A percentile compares a stretch with the other conserved stretches of the same genome.
Evolutionary conservation across 345 rosid species (phyloP).

Genomic region (Anacardium occidentale): DNA sequence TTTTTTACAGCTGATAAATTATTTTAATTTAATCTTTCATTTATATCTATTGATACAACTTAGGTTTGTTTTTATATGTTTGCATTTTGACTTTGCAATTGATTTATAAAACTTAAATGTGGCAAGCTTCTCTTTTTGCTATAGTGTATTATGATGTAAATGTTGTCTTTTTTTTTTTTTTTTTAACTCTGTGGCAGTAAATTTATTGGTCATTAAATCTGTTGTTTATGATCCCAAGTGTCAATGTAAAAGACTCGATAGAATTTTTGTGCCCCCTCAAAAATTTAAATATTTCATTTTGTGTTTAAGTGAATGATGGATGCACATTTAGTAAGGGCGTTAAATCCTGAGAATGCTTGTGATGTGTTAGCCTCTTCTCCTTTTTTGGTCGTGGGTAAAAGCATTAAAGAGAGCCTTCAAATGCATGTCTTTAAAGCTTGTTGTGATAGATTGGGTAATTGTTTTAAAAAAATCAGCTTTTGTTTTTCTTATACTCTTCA

Average conservation of each 20-base stretch:
- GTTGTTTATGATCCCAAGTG: background rate
- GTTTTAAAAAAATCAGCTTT: background rate
- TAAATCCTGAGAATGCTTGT: background rate
- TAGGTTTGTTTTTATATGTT: background rate
- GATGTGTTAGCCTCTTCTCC: background rate
- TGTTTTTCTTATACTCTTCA: background rate
- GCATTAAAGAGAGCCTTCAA: background rate
- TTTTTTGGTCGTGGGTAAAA: conserved; percentile 4
- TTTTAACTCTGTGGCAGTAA: background rate
- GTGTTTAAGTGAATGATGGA: background rate
- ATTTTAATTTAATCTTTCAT: background rate
- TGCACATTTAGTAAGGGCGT: background rate
- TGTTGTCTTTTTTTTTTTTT: background rate
- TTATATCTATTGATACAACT: background rate
- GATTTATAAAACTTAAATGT: background rate
- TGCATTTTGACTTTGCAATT: too few relatives aligned
- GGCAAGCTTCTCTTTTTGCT: background rate
- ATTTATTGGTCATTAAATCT: background rate
- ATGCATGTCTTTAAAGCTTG: background rate
- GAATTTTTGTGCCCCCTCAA: background rate
- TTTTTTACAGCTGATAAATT: too few relatives aligned
- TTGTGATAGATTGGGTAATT: background rate
- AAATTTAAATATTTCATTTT: background rate
- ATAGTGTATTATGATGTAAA: background rate
- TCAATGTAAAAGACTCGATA: background rate